Conservation (phyloP, 306 rosid species). For the Nissolia schottii region DNA sequence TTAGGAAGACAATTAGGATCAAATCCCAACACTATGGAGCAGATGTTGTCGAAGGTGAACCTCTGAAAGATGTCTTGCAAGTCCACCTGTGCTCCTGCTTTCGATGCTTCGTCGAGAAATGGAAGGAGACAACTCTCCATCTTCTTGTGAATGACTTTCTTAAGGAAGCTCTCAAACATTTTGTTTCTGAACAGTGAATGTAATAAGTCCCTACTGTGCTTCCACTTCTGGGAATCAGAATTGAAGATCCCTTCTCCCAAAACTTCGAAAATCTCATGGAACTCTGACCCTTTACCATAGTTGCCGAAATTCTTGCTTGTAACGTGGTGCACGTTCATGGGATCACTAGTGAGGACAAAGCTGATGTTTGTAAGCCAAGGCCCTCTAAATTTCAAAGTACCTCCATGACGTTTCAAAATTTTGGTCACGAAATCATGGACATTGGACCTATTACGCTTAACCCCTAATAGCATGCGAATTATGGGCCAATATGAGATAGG, state of each 20-base stretch:
- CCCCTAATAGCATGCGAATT: conserved; percentile 6
- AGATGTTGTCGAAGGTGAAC: background rate
- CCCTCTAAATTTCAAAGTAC: conserved; percentile 6
- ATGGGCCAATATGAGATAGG: background rate
- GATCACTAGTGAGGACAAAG: conserved; percentile 27
- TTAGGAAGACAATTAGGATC: background rate
- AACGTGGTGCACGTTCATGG: conserved; percentile 26
- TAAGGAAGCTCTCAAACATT: background rate
- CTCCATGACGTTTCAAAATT: background rate
- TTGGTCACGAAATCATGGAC: background rate
- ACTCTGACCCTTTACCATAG: background rate
- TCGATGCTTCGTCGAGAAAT: background rate
- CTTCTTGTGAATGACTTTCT: background rate
- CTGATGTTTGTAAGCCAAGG: conserved; percentile 14
- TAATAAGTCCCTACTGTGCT: background rate
- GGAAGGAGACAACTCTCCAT: background rate
- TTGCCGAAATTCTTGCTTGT: conserved; percentile 6
- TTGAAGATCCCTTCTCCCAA: conserved; percentile 9
- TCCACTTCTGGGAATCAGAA: background rate
- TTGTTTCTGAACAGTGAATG: background rate
- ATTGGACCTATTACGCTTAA: background rate
- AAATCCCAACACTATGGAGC: background rate
- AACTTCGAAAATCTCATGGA: background rate
- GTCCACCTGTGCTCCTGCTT: background rate
- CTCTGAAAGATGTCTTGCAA: background rate